Base-by-base conservation (phyloP, 2,329 filamentous ascomycete species). In the Remersonia thermophila region DNA sequence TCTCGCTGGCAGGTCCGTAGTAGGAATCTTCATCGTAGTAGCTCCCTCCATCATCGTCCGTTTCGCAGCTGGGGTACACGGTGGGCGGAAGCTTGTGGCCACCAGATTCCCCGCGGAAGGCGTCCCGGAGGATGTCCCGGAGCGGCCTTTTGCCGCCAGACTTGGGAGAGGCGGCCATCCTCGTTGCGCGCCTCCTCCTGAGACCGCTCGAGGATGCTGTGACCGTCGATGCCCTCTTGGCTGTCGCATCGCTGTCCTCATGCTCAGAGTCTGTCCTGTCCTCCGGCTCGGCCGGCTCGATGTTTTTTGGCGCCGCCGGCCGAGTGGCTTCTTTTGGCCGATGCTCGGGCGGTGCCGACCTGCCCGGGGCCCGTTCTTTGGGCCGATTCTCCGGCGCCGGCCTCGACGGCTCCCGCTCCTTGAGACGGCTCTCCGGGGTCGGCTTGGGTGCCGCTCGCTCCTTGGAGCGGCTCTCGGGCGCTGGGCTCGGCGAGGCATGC, bases 91-190 rank as follows among this genome's bases (percentile, higher is more conserved):
- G 56, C 14, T 58, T 57, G 39, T 66, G 60, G 8, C 61, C 61
- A 3, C 55, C 63, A 2, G 74, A 78, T 50, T 79, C 73, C 20
- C 75, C 75, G 27, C 67, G 66, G 47, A 80, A 79, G 3, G 73
- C 75, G 41, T 75, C 73, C 36, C 69, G 71, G 7, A 80, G 55
- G 31, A 67, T 65, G 28, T 76, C 74, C 15, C 74, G 65, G 36
- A 79, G 62, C 0, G 67, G 68, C 26, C 62, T 63, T 49, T 69
- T 75, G 10, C 42, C 39, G 4, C 49, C 54, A 0, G 61, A 43
- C 48, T 69, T 77, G 1, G 71, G 65, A 5, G 70, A 66, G 1
- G 68, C 58, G 2, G 60, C 49, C 39, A 51, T 62, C 44, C 71
- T 65, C 20, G 67, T 75, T 15, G 75, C 73, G 30, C 64, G 62